phyloP scores from a whole-genome alignment of 306 rosid species.

The Quillaja saponaria region DNA sequence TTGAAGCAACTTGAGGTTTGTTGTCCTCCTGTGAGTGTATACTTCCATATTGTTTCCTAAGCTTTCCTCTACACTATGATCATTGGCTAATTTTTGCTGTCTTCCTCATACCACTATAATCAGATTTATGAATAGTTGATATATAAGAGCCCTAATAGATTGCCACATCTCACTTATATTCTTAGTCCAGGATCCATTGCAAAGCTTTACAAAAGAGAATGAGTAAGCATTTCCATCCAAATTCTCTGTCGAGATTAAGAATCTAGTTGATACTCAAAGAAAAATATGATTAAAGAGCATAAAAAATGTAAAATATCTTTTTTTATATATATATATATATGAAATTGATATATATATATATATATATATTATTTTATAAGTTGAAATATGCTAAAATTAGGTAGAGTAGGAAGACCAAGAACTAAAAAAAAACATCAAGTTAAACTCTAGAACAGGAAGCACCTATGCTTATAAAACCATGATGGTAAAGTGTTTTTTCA shows the following conservation, averaged over 20 bases:
- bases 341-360: no score
- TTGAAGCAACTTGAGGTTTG: slow-evolving; percentile 76
- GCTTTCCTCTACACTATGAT: background rate
- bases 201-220: no score
- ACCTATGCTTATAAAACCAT: no score
- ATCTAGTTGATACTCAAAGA: background rate
- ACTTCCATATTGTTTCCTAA: slow-evolving; percentile 5
- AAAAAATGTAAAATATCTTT: no score
- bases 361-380: no score
- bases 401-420: no score
- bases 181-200: background rate
- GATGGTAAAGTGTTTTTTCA: no score
- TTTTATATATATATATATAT: no score
- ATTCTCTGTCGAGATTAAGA: slow-evolving; percentile 3
- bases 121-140: background rate
- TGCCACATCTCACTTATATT: background rate
- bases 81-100: background rate
- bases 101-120: slow-evolving; percentile 9
- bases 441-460: no score
- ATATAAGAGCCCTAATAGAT: no score
- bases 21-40: slow-evolving; percentile 31
- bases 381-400: no score
- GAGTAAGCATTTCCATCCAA: background rate
- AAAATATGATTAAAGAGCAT: background rate
- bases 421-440: no score